Evolutionary conservation across 192 early-diverging fungal species (phyloP), one percentile per base, ranked within the genome.

Genomic region (Lobosporangium transversale): DNA sequence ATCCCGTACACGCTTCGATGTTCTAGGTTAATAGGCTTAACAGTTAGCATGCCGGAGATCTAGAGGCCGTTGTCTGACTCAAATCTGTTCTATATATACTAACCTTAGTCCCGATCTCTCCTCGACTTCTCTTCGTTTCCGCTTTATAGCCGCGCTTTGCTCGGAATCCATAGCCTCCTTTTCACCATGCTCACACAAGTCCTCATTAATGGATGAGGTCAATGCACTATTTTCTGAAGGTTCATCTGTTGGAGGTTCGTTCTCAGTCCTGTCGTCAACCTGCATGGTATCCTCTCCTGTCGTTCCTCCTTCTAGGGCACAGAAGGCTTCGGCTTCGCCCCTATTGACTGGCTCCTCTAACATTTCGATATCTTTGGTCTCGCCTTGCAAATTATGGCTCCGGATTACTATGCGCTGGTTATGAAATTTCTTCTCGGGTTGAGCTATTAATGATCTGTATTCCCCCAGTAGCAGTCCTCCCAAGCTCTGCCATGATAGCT

Each of bases 31-130:
- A n/a, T n/a, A n/a, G n/a, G n/a, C n/a, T n/a, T n/a, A n/a, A n/a
- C n/a, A n/a, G n/a, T n/a, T n/a, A n/a, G n/a, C n/a, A n/a, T n/a
- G n/a, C n/a, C n/a, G n/a, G n/a, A n/a, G n/a, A n/a, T n/a, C n/a
- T n/a, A n/a, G n/a, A n/a, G n/a, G n/a, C n/a, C n/a, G n/a, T n/a
- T n/a, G n/a, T n/a, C n/a, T n/a, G n/a, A n/a, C 20, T 58, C 2
- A 29, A 36, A 32, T 42, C n/a, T n/a, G n/a, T n/a, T n/a, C n/a
- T n/a, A n/a, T n/a, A n/a, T n/a, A n/a, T n/a, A n/a, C n/a, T n/a
- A 62, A 76, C 73, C 73, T 61, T 36, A 76, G 54, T 18, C 73
- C 73, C 15, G 73, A 67, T 32, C 73, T 36, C 37, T 76, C 73
- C 14, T 76, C 73, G n/a, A 67, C 53, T 44, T 76, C 73, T 51